Percentiles rank a stretch among this genome's conserved stretches.
phyloP scores from a whole-genome alignment of 129 eudicot genomes.

The Lactuca sativa region DNA sequence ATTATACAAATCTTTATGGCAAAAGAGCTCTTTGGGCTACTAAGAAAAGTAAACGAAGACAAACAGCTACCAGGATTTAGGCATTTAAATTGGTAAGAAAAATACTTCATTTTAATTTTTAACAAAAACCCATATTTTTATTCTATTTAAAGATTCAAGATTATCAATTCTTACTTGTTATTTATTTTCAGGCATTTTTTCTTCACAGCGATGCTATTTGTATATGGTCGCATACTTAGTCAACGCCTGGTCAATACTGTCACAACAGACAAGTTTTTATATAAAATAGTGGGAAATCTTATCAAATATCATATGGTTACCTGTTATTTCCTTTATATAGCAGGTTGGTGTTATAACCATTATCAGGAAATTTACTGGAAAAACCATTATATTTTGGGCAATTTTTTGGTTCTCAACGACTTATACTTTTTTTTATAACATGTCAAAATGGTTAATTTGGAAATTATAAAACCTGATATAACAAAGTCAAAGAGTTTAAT shows the following conservation, averaged over 20 bases:
- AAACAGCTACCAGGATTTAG: conserved; percentile 88
- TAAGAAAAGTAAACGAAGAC: conserved; percentile 74
- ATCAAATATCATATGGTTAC: conserved; percentile 96
- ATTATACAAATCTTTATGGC: conserved; percentile 94
- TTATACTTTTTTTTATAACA: neutral
- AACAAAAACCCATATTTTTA: too few species aligned
- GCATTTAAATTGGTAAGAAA: conserved; percentile 76
- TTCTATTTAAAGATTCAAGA: neutral
- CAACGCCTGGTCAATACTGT: conserved; percentile 95
- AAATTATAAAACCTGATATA: too few species aligned
- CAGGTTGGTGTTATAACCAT: conserved; percentile 60
- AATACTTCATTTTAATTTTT: neutral
- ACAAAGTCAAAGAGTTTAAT: too few species aligned
- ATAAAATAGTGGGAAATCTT: conserved; percentile 73
- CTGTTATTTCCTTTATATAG: conserved; percentile 91
- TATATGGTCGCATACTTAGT: conserved; percentile 95
- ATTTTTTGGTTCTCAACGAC: neutral
- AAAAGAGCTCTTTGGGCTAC: conserved; percentile 76
- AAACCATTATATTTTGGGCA: neutral
- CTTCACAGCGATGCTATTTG: conserved; percentile 98
- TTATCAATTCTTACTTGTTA: neutral
- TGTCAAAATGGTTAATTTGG: neutral
- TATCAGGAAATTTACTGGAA: conserved; percentile 9
- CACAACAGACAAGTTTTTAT: conserved; percentile 71
- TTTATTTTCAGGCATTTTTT: conserved; percentile 80